A percentile compares a stretch with the other conserved stretches of the same genome.
Conservation (phyloP, 2,329 filamentous ascomycete species). For the Scleromitrula shiraiana region DNA sequence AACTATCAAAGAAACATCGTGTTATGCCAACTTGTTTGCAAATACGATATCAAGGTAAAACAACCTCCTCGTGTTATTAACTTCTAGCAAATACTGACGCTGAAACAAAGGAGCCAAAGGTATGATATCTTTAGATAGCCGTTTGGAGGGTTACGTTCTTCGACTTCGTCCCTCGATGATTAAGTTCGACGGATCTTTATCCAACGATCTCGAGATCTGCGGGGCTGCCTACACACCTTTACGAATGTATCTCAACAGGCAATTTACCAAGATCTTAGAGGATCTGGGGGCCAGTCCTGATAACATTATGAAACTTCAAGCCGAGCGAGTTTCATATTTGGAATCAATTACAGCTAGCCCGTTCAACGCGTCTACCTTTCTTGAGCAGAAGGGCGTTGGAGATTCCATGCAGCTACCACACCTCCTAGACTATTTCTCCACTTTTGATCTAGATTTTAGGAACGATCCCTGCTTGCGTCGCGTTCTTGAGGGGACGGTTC, state of each 20-base stretch:
- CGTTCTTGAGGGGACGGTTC: constrained; percentile 59
- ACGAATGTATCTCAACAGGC: constrained; percentile 65
- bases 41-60: constrained; percentile 58
- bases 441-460: constrained; percentile 55
- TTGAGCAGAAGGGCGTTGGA: constrained; percentile 55
- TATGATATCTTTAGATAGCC: constrained; percentile 63
- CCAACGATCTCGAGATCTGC: constrained; percentile 60
- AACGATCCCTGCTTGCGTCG: constrained; percentile 62
- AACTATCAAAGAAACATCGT: constrained; percentile 39
- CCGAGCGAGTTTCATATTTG: constrained; percentile 51
- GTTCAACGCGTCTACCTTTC: constrained; percentile 56
- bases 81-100: background rate
- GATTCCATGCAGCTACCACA: constrained; percentile 50
- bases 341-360: constrained; percentile 49
- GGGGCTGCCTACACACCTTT: constrained; percentile 60
- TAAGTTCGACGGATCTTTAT: constrained; percentile 58
- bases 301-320: constrained; percentile 60
- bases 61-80: background rate
- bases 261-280: constrained; percentile 79
- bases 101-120: constrained; percentile 55
- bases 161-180: constrained; percentile 66
- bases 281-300: constrained; percentile 54
- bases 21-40: constrained; percentile 60
- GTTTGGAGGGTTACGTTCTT: constrained; percentile 49
- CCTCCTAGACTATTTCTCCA: constrained; percentile 52